Evolutionary conservation across 352 stramenopile species (phyloP).

Genomic region (Phytopythium kandeliae): DNA sequence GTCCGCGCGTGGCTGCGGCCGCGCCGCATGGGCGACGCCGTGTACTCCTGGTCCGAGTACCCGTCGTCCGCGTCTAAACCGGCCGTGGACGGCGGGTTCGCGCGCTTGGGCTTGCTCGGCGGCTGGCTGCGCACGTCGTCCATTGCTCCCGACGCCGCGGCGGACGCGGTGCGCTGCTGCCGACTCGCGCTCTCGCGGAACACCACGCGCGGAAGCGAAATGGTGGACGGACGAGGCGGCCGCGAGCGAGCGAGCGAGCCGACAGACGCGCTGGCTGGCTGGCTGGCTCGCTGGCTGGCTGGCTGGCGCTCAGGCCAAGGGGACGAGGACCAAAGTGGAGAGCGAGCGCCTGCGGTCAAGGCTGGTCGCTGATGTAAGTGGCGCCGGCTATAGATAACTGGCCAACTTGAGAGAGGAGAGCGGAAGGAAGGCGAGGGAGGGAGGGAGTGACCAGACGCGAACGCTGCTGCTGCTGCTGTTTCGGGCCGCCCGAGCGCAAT

Average conservation of each 20-base stretch:
- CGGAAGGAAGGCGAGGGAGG: too few relatives aligned
- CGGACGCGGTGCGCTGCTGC: conserved; percentile 14
- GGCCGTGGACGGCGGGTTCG: conserved; percentile 32
- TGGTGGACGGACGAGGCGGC: conserved; percentile 5
- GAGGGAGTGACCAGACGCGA: too few relatives aligned
- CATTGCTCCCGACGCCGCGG: conserved; percentile 26
- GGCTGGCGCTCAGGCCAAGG: too few relatives aligned
- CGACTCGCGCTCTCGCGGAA: conserved; percentile 6
- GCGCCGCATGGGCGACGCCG: conserved; percentile 46
- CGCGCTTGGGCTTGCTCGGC: conserved; percentile 68
- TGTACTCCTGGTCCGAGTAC: conserved; percentile 64
- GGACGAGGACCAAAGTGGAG: conserved; percentile 5
- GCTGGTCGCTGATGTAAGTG: too few relatives aligned
- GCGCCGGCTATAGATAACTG: conserved; percentile 4
- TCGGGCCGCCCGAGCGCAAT: too few relatives aligned
- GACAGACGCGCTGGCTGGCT: background rate
- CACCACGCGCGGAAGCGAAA: conserved; percentile 34
- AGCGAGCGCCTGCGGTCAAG: background rate
- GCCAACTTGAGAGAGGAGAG: too few relatives aligned
- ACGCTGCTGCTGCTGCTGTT: too few relatives aligned
- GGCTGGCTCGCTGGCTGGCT: too few relatives aligned
- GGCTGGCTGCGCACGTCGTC: conserved; percentile 55
- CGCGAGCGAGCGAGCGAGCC: background rate
- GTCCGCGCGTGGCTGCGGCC: conserved; percentile 35
- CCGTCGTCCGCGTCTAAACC: conserved; percentile 40